Evolutionary conservation across 306 rosid genomes (phyloP).

Genomic region (Medicago arabica): DNA sequence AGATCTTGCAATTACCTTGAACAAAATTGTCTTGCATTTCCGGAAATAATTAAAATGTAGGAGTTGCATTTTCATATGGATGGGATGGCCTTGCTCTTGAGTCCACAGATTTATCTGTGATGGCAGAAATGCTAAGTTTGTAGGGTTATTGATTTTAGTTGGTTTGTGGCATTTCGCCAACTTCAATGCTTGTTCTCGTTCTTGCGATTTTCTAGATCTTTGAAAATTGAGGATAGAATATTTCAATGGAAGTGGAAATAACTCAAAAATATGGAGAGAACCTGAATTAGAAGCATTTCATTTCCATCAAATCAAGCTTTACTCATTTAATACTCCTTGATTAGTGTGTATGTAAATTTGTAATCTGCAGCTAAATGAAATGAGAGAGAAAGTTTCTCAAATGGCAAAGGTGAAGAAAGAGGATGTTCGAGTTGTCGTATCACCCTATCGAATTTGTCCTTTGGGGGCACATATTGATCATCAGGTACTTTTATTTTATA

Average conservation of each 20-base stretch:
- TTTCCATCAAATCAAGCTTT: constrained; percentile 18
- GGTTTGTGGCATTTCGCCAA: background rate
- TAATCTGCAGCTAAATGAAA: constrained; percentile 62
- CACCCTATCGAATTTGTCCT: constrained; percentile 98
- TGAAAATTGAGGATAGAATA: background rate
- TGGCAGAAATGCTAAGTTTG: background rate
- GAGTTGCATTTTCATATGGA: too few species aligned
- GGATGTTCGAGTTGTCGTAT: constrained; percentile 74
- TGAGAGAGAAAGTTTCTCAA: constrained; percentile 60
- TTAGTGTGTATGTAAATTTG: constrained; percentile 18
- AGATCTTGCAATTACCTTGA: constrained; percentile 7
- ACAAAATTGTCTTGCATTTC: too few species aligned
- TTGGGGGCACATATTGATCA: constrained; percentile 98
- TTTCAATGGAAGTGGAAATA: constrained; percentile 20
- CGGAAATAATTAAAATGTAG: too few species aligned
- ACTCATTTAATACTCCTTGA: constrained; percentile 19
- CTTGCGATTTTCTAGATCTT: constrained; percentile 18
- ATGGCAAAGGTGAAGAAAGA: constrained; percentile 60
- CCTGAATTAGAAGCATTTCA: constrained; percentile 18
- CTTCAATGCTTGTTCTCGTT: too few species aligned
- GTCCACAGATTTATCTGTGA: background rate
- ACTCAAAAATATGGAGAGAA: constrained; percentile 10
- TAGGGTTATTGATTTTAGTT: background rate
- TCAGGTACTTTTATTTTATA: constrained; percentile 64
- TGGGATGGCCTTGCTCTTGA: too few species aligned